These are phyloP conservation scores for Solanum stenotomum DNA, from an alignment of 257 asterid genomes.

Conservation along the genomic window DNA sequence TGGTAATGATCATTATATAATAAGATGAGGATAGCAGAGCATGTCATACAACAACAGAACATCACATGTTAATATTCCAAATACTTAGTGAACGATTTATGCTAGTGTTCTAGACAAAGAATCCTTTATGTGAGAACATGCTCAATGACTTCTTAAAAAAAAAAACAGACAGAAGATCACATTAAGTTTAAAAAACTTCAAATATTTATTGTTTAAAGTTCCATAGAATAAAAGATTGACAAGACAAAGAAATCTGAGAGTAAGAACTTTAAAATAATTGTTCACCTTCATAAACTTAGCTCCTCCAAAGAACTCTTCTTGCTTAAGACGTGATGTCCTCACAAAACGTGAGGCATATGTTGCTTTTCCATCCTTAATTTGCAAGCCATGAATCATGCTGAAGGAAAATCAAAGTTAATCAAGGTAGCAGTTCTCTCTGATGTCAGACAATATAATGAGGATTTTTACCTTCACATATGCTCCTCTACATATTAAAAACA, in stretches of 20 bases:
- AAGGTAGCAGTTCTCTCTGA: not conserved
- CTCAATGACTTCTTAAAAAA: not conserved
- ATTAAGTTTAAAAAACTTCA: not conserved
- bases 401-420: slow-evolving; percentile 1
- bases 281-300: slow-evolving; percentile 83
- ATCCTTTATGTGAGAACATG: not conserved
- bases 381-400: slow-evolving; percentile 97
- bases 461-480: not conserved
- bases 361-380: slow-evolving; percentile 89
- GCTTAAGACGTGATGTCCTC: slow-evolving; percentile 81
- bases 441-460: not conserved
- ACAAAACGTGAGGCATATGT: slow-evolving; percentile 87
- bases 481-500: not conserved
- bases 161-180: not conserved
- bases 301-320: slow-evolving; percentile 78
- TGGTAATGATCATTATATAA: not conserved
- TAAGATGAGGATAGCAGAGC: not conserved
- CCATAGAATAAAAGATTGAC: not conserved
- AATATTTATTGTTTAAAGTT: not conserved
- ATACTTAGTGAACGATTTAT: not conserved
- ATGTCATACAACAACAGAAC: not conserved
- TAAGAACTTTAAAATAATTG: not conserved
- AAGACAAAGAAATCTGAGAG: not conserved
- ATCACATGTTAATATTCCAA: not conserved
- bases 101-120: not conserved